These are phyloP conservation scores for Dalbergia oliveri DNA, from an alignment of 306 rosid genomes.

Conservation along the genomic window DNA sequence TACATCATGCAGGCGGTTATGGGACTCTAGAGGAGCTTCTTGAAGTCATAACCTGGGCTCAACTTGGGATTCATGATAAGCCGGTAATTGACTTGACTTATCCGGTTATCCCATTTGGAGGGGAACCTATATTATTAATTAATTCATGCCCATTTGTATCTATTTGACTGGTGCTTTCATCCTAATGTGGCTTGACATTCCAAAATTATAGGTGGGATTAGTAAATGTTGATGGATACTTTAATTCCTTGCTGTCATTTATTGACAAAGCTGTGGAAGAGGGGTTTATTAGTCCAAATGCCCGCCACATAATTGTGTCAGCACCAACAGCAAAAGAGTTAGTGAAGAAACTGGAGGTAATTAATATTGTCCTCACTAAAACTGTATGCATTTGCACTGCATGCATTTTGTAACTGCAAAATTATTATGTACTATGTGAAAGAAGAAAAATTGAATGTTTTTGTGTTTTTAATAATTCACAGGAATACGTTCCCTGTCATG, in stretches of 20 bases:
- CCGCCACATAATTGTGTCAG: conserved; percentile 94
- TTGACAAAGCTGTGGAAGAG: conserved; percentile 98
- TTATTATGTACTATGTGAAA: not conserved
- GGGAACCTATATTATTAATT: conserved; percentile 1
- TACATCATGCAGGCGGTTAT: conserved; percentile 76
- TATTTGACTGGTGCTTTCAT: not conserved
- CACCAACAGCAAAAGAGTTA: conserved; percentile 91
- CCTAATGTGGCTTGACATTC: conserved; percentile 38
- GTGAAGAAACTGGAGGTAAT: conserved; percentile 96
- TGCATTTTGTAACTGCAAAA: conserved; percentile 12
- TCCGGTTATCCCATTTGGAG: not conserved
- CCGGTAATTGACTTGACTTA: conserved; percentile 61
- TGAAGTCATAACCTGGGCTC: conserved; percentile 99
- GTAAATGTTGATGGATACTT: conserved; percentile 97
- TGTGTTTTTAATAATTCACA: conserved; percentile 40
- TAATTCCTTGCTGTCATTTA: conserved; percentile 85
- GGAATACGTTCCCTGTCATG: conserved; percentile 97
- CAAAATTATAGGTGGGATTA: conserved; percentile 81
- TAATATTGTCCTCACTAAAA: not conserved
- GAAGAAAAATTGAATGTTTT: not conserved
- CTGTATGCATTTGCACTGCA: conserved; percentile 45
- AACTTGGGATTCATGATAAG: conserved; percentile 97
- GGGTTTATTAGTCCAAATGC: conserved; percentile 95
- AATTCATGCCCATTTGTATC: not conserved
- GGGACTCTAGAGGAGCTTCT: conserved; percentile 98